Evolutionary conservation across 129 eudicot species (phyloP).

Genomic region (Flaveria trinervia): DNA sequence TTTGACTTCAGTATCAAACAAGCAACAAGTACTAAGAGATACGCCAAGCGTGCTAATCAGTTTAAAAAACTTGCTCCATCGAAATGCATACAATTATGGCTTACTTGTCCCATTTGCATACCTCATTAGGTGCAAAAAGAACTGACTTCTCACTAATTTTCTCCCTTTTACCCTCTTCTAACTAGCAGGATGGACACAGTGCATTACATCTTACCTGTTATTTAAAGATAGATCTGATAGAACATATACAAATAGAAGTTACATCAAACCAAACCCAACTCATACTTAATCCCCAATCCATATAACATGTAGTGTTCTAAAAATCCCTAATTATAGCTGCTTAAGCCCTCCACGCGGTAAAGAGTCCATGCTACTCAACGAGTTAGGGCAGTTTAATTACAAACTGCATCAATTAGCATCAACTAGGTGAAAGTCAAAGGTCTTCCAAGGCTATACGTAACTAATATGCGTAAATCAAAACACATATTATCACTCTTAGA

Average conservation of each 20-base stretch:
- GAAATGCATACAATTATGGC: not conserved
- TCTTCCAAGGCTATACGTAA: not conserved
- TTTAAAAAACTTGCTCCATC: not conserved
- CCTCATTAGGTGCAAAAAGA: not conserved
- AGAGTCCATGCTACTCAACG: not conserved
- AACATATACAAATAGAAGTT: not conserved
- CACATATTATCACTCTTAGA: not conserved
- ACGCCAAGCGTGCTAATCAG: too few species aligned
- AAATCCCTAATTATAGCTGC: not conserved
- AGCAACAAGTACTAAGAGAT: not conserved
- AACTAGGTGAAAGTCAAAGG: slow-evolving; percentile 3
- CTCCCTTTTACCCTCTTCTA: not conserved
- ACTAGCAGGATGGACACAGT: not conserved
- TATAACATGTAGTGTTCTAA: not conserved
- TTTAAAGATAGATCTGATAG: not conserved
- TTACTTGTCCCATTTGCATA: not conserved
- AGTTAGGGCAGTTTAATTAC: not conserved
- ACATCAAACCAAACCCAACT: not conserved
- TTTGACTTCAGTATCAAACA: not conserved
- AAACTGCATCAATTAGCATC: not conserved
- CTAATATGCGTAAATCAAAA: not conserved
- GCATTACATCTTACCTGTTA: not conserved
- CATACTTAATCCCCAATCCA: not conserved
- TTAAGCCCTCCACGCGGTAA: not conserved
- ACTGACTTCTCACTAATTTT: not conserved